phyloP scores from a whole-genome alignment of 2,329 filamentous ascomycete genomes.

The Cladorrhinum sp. region DNA sequence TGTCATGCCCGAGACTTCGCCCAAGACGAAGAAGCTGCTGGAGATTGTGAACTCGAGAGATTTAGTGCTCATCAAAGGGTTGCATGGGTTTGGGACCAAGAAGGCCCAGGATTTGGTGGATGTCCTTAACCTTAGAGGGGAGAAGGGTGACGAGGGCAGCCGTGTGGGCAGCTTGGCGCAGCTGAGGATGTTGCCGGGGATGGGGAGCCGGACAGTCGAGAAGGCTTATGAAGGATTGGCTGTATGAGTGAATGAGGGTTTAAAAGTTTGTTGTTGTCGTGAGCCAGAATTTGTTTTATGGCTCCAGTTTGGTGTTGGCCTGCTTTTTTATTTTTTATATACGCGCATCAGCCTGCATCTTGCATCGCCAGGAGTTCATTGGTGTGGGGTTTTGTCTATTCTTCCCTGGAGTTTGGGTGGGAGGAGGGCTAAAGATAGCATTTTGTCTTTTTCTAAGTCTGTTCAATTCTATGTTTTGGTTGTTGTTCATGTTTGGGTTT shows the following conservation, averaged over 20 bases:
- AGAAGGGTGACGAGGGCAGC: conserved; percentile 37
- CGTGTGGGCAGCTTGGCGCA: conserved; percentile 49
- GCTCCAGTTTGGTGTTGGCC: neutral
- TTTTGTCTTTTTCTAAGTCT: neutral
- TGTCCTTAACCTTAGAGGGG: conserved; percentile 46
- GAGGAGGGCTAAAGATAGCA: neutral
- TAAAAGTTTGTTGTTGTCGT: conserved; percentile 1
- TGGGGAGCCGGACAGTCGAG: conserved; percentile 56
- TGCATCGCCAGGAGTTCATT: conserved; percentile 19
- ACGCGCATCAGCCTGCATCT: conserved; percentile 4
- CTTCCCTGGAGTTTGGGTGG: neutral
- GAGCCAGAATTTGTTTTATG: neutral
- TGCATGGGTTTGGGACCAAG: conserved; percentile 71
- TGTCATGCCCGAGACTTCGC: conserved; percentile 39
- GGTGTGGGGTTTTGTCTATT: neutral
- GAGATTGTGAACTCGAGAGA: conserved; percentile 73
- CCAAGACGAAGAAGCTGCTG: conserved; percentile 61
- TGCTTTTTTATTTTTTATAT: conserved; percentile 4
- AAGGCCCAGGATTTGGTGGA: conserved; percentile 62
- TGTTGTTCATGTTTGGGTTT: neutral
- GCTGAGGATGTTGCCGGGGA: conserved; percentile 53
- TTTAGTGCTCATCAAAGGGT: conserved; percentile 58
- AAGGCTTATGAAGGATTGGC: conserved; percentile 51
- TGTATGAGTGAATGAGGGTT: neutral
- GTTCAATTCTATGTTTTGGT: neutral